Base-by-base conservation (phyloP, 1,284 basidiomycete species). In the Ceratobasidium sp. region DNA sequence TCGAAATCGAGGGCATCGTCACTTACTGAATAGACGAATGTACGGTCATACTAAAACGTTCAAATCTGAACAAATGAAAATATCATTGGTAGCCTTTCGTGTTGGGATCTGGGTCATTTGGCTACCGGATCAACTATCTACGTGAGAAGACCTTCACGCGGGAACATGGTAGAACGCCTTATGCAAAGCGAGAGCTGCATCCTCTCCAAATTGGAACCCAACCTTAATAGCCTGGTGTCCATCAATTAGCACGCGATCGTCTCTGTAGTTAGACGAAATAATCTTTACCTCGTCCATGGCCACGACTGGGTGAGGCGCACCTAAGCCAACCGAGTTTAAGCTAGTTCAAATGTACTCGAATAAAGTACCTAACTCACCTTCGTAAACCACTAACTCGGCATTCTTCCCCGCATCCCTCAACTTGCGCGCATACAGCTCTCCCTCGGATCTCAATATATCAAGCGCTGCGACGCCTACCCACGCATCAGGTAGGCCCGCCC, bases 1-100 rank as follows among this genome's bases (percentile, higher is more conserved):
- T 94, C 62, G 93, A 95, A 84, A 90, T 94, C 75, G 92, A 94
- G 84, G 90, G 88, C 65, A 90, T 93, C 77, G 89, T 90, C 5
- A 71, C 67, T 15, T 71, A 71, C 45, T 71, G 36, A 22, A n/a
- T 48, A 11, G 45, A 48, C 45, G n/a, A 48, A n/a, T 48, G 45
- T 48, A 48, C n/a, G n/a, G n/a, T n/a, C n/a, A n/a, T n/a, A n/a
- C n/a, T n/a, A n/a, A n/a, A n/a, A n/a, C n/a, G n/a, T n/a, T n/a
- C n/a, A n/a, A n/a, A n/a, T n/a, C n/a, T n/a, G n/a, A n/a, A n/a
- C n/a, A n/a, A n/a, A n/a, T n/a, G n/a, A n/a, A n/a, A n/a, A n/a
- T n/a, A n/a, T n/a, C n/a, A n/a, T n/a, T n/a, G n/a, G n/a, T n/a
- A n/a, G n/a, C n/a, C n/a, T n/a, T n/a, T n/a, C n/a, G n/a, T n/a